These are phyloP conservation scores for Sporothrix dimorphospora DNA, from an alignment of 2,329 filamentous ascomycete species.

Conservation along the genomic window DNA sequence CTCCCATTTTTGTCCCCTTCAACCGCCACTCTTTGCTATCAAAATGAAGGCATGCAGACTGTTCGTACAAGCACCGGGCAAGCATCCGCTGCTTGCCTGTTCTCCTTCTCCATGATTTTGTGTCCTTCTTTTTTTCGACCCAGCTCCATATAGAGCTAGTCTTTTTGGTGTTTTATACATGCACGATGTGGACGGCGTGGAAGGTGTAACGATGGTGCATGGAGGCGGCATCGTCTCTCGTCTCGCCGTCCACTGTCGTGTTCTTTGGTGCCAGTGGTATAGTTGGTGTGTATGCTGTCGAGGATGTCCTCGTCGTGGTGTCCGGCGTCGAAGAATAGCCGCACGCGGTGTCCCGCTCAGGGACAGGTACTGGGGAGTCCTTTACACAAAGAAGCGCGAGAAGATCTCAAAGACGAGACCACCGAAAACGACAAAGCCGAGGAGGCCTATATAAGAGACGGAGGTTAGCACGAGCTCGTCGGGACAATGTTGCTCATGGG, in stretches of 20 bases:
- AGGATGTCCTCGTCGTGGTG: neutral
- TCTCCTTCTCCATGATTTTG: neutral
- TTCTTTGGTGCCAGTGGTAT: neutral
- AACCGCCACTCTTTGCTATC: neutral
- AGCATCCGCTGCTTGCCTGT: neutral
- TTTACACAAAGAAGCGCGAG: conserved; percentile 51
- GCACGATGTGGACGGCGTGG: neutral
- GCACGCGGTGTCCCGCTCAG: neutral
- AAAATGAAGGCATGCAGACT: neutral
- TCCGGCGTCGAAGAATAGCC: neutral
- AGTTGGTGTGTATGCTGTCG: neutral
- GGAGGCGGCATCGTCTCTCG: neutral
- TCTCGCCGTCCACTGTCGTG: neutral
- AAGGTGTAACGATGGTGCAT: neutral
- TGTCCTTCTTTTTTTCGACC: neutral
- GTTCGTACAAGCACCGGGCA: conserved; percentile 7
- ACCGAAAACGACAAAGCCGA: conserved; percentile 64
- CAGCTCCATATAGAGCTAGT: neutral
- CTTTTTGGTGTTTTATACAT: neutral
- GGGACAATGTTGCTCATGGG: neutral
- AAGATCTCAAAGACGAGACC: conserved; percentile 62
- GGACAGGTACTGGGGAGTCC: neutral
- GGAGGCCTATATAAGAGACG: conserved; percentile 48
- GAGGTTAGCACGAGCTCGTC: neutral
- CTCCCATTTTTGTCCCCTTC: no score